These are phyloP conservation scores for Fusarium papillatum DNA, from an alignment of 2,329 filamentous ascomycete genomes.

Conservation along the genomic window DNA sequence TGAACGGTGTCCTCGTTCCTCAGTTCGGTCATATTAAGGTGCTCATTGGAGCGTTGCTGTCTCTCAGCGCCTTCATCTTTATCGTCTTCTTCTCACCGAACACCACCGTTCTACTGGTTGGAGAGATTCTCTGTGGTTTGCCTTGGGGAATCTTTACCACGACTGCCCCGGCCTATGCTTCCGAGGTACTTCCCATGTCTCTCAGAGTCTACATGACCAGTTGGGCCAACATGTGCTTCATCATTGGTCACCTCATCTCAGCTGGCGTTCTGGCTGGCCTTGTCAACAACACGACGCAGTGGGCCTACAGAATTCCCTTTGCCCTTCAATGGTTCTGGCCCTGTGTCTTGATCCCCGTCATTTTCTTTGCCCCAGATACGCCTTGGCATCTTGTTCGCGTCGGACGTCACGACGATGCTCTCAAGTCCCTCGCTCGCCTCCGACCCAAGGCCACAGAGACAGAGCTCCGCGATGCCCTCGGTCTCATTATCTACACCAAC, in stretches of 20 bases:
- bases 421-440: conserved; percentile 49
- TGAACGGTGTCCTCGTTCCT: conserved; percentile 61
- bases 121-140: conserved; percentile 60
- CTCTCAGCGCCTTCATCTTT: conserved; percentile 58
- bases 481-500: conserved; percentile 58
- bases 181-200: conserved; percentile 54
- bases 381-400: conserved; percentile 59
- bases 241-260: conserved; percentile 60
- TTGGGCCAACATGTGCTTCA: conserved; percentile 62
- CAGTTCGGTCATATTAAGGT: conserved; percentile 58
- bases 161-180: conserved; percentile 61
- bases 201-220: conserved; percentile 60
- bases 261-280: conserved; percentile 47
- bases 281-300: conserved; percentile 50
- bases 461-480: conserved; percentile 52
- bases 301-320: conserved; percentile 62
- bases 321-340: conserved; percentile 65
- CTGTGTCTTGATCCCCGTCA: conserved; percentile 52
- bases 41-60: conserved; percentile 56
- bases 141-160: conserved; percentile 62
- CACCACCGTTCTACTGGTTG: conserved; percentile 53
- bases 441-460: conserved; percentile 43
- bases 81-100: conserved; percentile 60
- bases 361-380: conserved; percentile 61
- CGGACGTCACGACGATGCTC: conserved; percentile 49